These are phyloP conservation scores for Magnusiomyces suaveolens DNA, from an alignment of 1,139 yeast genomes.

Conservation along the genomic window DNA sequence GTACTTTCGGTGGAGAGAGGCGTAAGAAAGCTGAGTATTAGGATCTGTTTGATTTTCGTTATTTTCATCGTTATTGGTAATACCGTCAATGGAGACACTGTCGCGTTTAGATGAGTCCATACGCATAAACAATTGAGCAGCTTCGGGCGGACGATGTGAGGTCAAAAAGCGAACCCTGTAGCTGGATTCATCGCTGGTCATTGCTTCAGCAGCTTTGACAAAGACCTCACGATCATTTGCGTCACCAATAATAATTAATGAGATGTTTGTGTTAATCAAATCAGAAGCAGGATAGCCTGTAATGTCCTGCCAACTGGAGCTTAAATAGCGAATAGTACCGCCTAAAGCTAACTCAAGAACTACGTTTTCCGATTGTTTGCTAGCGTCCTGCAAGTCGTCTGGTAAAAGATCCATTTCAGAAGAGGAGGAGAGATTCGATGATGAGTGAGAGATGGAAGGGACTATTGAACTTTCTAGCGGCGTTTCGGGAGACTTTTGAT, in stretches of 20 bases:
- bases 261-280: constrained; percentile 50
- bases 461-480: neutral
- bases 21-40: neutral
- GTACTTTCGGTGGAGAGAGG: neutral
- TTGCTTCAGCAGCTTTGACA: constrained; percentile 56
- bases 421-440: constrained; percentile 2
- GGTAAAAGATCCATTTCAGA: constrained; percentile 9
- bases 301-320: constrained; percentile 67
- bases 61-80: neutral
- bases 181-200: constrained; percentile 66
- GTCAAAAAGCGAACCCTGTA: constrained; percentile 60
- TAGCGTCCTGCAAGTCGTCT: constrained; percentile 37
- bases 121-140: neutral
- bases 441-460: neutral
- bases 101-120: neutral
- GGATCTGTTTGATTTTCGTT: neutral
- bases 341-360: constrained; percentile 75
- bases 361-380: constrained; percentile 66
- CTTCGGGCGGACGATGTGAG: neutral
- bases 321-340: constrained; percentile 64
- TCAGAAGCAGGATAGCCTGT: constrained; percentile 41
- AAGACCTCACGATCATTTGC: constrained; percentile 60
- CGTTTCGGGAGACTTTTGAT: neutral
- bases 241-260: constrained; percentile 57
- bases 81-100: neutral